A percentile compares a stretch with the other conserved stretches of the same genome.
Conservation (phyloP, 2,329 filamentous ascomycete genomes). For the Penicillium sp. region DNA sequence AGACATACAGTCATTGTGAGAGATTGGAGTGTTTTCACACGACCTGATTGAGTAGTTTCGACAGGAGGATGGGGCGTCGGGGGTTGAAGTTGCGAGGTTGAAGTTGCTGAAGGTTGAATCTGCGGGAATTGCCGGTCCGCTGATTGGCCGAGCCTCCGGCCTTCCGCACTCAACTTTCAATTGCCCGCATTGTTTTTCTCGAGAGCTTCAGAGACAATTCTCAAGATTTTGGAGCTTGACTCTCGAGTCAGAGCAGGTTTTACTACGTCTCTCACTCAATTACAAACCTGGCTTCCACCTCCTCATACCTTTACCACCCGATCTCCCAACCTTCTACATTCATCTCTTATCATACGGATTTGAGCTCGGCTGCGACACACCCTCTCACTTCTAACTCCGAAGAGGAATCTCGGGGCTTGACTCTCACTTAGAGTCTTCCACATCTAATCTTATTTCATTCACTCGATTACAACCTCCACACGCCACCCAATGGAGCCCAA, state of each 20-base stretch:
- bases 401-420: no score
- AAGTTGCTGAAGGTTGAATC: constrained; percentile 33
- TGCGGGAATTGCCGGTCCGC: constrained; percentile 39
- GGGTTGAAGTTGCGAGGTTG: constrained; percentile 26
- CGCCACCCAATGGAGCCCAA: constrained; percentile 17
- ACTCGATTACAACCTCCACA: no score
- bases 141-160: constrained; percentile 38
- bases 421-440: no score
- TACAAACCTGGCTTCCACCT: no score
- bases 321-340: no score
- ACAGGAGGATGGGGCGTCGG: constrained; percentile 11
- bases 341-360: no score
- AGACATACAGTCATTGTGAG: constrained; percentile 53
- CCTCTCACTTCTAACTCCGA: no score
- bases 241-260: background rate
- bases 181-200: constrained; percentile 12
- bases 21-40: constrained; percentile 20
- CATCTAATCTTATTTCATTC: no score
- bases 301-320: background rate
- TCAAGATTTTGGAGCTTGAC: constrained; percentile 5
- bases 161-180: constrained; percentile 19
- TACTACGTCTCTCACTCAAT: background rate
- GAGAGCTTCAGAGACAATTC: constrained; percentile 1
- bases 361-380: no score
- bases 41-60: constrained; percentile 5